Evolutionary conservation across 495 filamentous ascomycete species (phyloP).

Genomic region (Aspergillus heteromorphus): DNA sequence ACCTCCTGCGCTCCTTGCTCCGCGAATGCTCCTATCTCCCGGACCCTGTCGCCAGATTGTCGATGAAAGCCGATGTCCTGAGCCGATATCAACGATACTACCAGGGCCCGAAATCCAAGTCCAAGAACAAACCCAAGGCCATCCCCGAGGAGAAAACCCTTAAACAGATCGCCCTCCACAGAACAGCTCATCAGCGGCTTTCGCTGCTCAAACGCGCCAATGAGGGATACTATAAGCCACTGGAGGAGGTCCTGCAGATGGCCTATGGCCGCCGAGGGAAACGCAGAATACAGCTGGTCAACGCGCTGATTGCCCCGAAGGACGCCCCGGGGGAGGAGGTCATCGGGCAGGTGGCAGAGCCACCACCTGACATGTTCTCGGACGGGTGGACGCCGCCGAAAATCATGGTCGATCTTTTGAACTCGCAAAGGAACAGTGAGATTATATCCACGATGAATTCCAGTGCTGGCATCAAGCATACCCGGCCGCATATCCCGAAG

Average conservation of each 20-base stretch:
- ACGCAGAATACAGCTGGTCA: slow-evolving; percentile 58
- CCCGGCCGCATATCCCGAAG: slow-evolving; percentile 50
- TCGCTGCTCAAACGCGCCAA: slow-evolving; percentile 53
- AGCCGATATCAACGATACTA: slow-evolving; percentile 35
- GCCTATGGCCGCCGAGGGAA: slow-evolving; percentile 73
- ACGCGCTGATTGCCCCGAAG: slow-evolving; percentile 37
- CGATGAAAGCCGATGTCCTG: slow-evolving; percentile 53
- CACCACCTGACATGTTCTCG: slow-evolving; percentile 3
- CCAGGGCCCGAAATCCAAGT: no score
- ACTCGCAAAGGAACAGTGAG: slow-evolving; percentile 30
- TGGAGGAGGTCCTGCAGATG: slow-evolving; percentile 58
- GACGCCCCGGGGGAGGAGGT: slow-evolving; percentile 21
- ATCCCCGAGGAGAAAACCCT: slow-evolving; percentile 2
- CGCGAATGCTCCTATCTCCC: slow-evolving; percentile 85
- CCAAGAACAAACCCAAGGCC: not conserved
- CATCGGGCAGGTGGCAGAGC: not conserved
- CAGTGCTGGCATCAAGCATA: slow-evolving; percentile 28
- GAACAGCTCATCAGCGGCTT: slow-evolving; percentile 19
- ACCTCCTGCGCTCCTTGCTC: slow-evolving; percentile 71
- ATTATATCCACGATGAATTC: slow-evolving; percentile 16
- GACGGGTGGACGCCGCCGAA: slow-evolving; percentile 35
- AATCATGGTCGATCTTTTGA: slow-evolving; percentile 29
- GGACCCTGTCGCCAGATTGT: slow-evolving; percentile 58
- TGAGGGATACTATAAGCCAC: slow-evolving; percentile 54
- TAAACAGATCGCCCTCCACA: slow-evolving; percentile 17